Percentiles rank a stretch among this genome's conserved stretches.
These are phyloP conservation scores for Corymbia maculata DNA, from an alignment of 345 rosid genomes.

Conservation along the genomic window DNA sequence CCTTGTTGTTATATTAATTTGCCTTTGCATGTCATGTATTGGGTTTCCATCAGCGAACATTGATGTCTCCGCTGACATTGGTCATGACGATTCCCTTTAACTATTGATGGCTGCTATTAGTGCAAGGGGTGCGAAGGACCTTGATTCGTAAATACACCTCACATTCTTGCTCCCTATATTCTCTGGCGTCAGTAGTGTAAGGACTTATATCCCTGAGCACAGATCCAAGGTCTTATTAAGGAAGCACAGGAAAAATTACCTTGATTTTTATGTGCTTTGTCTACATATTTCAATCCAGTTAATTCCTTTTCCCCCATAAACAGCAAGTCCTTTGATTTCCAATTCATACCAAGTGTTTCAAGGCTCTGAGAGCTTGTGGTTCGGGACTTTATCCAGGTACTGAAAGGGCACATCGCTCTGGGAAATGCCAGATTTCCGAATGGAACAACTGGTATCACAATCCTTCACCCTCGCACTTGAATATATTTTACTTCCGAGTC, in stretches of 20 bases:
- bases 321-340: background rate
- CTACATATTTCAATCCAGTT: background rate
- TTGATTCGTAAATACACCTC: background rate
- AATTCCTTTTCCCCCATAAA: background rate
- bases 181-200: background rate
- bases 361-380: background rate
- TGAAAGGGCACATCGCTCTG: conserved; percentile 89
- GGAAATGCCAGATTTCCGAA: conserved; percentile 85
- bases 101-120: background rate
- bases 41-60: background rate
- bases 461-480: background rate
- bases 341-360: background rate
- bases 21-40: background rate
- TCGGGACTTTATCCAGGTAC: conserved; percentile 36
- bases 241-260: background rate
- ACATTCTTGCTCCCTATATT: background rate
- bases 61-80: background rate
- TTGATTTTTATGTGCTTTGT: background rate
- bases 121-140: background rate
- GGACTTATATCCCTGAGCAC: background rate
- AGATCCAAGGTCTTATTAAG: background rate
- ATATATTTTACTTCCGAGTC: background rate
- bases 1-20: background rate
- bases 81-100: background rate
- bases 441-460: conserved; percentile 70